Percentiles rank a stretch among this genome's conserved stretches.
Conservation (phyloP, 2,329 filamentous ascomycete species). For the Ambrosiella beaveri region DNA sequence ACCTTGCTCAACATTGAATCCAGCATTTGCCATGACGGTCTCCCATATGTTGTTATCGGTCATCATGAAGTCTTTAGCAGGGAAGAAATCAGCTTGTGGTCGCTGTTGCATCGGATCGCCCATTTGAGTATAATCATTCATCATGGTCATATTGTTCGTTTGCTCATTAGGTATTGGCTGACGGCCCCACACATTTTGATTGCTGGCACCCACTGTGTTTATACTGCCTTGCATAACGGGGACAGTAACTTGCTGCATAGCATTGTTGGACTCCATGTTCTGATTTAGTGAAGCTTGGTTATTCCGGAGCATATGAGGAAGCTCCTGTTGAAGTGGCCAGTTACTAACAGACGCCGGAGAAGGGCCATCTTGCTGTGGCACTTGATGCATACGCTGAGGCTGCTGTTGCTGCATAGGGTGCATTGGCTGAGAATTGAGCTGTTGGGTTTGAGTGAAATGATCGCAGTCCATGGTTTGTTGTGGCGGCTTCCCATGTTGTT, state of each 20-base stretch:
- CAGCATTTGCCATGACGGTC: constrained; percentile 17
- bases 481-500: background rate
- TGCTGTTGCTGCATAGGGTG: background rate
- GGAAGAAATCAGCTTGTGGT: constrained; percentile 6
- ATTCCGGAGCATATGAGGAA: constrained; percentile 5
- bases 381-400: background rate
- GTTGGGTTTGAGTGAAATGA: background rate
- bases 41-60: constrained; percentile 18
- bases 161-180: background rate
- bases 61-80: constrained; percentile 10
- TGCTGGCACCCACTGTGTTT: background rate
- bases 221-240: background rate
- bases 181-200: background rate
- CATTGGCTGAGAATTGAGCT: background rate
- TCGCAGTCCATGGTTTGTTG: background rate
- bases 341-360: background rate
- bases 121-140: background rate
- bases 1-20: constrained; percentile 16
- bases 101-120: background rate
- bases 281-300: background rate
- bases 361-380: background rate
- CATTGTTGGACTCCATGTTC: background rate
- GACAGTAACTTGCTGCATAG: background rate
- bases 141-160: background rate
- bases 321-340: constrained; percentile 1